Evolutionary conservation across 2,329 filamentous ascomycete species (phyloP), one percentile per base, ranked within the genome.

Genomic region (Aspergillus candidus): DNA sequence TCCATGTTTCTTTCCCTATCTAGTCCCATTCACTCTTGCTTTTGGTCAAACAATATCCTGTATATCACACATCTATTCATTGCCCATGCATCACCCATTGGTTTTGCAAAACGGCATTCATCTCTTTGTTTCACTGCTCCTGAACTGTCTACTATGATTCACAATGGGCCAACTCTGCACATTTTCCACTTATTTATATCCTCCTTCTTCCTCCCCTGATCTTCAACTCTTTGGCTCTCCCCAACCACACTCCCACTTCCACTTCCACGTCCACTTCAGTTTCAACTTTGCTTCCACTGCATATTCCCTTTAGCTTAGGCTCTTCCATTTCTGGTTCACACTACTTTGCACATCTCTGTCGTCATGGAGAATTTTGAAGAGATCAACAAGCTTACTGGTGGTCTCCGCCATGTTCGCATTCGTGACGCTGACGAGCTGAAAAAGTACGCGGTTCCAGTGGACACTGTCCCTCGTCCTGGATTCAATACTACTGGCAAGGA

Each of bases 401-500:
- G 56, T 15, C 50, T 57, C 37, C 53, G 59, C n/a, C 49, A 56
- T 38, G 50, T 62, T 42, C 42, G 50, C 17, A 35, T 54, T n/a
- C 49, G 52, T 31, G 51, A 51, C 47, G 52, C 62, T 57, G 58
- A 68, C 51, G 47, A 57, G 15, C 22, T 52, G 11, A 17, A 18
- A 37, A 57, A 67, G 64, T 66, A 65, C 44, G 35, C 46, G 7
- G 48, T 68, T n/a, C 59, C 61, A 0, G 58, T 62, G 1, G 53
- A 63, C 6, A 58, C 59, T 29, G 59, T 62, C 11, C 55, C 60
- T 41, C 79, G 82, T 2, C 77, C 77, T 0, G 73, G 69, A 0
- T 80, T 77, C 61, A 85, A 82, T 49, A 75, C 66, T 0, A 69
- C 72, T 6, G 83, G 82, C 2, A 78, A 75, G 48, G 60, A 71